phyloP scores from a whole-genome alignment of 2,329 filamentous ascomycete genomes.

The Clonostachys rhizophaga region DNA sequence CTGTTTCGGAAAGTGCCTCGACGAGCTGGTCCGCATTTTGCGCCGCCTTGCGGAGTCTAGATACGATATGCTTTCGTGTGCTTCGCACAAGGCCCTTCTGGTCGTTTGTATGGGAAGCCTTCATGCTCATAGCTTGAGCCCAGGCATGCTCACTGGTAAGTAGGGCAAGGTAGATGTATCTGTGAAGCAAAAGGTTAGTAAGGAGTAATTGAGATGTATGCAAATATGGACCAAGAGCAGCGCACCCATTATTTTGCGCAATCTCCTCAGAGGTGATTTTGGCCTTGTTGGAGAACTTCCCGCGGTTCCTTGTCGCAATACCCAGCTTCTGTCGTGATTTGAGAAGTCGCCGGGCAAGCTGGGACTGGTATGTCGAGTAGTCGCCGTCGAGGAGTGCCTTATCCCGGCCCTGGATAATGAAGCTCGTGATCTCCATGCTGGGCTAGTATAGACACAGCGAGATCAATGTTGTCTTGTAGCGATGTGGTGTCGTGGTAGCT shows the following conservation, averaged over 20 bases:
- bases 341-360: slow-evolving; percentile 76
- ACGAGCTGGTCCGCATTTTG: slow-evolving; percentile 66
- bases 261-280: slow-evolving; percentile 72
- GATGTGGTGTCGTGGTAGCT: too few relatives aligned
- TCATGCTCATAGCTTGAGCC: slow-evolving; percentile 95
- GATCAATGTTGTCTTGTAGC: too few relatives aligned
- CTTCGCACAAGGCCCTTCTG: slow-evolving; percentile 74
- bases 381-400: slow-evolving; percentile 84
- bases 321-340: slow-evolving; percentile 82
- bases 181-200: slow-evolving; percentile 22
- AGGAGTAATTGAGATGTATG: neutral
- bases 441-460: neutral
- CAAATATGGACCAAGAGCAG: neutral
- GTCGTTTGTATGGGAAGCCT: slow-evolving; percentile 74
- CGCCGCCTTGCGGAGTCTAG: slow-evolving; percentile 76
- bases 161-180: slow-evolving; percentile 74
- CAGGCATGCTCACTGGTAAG: slow-evolving; percentile 87
- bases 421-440: slow-evolving; percentile 84
- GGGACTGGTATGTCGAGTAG: slow-evolving; percentile 78
- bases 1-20: slow-evolving; percentile 52
- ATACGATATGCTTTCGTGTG: slow-evolving; percentile 83
- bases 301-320: slow-evolving; percentile 76
- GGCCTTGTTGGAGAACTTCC: slow-evolving; percentile 74
- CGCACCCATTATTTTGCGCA: slow-evolving; percentile 70
- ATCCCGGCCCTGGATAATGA: slow-evolving; percentile 74